Evolutionary conservation across 495 filamentous ascomycete species (phyloP).

Genomic region (Hypoxylon trugodes): DNA sequence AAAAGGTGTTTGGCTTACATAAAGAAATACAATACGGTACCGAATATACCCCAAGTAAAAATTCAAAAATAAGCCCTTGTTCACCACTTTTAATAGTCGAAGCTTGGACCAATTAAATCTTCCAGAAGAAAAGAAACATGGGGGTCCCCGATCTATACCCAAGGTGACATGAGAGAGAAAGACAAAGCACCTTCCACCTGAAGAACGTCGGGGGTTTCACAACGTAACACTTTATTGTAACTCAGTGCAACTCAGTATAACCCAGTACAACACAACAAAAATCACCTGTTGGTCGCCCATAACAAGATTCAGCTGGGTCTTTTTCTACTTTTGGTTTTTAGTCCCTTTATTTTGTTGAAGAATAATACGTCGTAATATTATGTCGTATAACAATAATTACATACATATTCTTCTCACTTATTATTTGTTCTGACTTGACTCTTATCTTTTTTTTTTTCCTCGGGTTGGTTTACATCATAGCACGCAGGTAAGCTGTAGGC

Average conservation of each 20-base stretch:
- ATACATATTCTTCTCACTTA: too few relatives aligned
- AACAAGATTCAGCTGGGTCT: too few relatives aligned
- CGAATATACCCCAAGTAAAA: background rate
- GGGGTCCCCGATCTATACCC: slow-evolving; percentile 18
- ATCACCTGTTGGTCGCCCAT: too few relatives aligned
- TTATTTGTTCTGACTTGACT: background rate
- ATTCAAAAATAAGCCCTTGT: slow-evolving; percentile 33
- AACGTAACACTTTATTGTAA: slow-evolving; percentile 15
- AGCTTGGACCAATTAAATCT: slow-evolving; percentile 29
- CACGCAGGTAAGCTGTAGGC: too few relatives aligned
- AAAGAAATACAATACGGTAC: slow-evolving; percentile 10
- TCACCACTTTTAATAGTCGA: slow-evolving; percentile 10
- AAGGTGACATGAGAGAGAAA: slow-evolving; percentile 23
- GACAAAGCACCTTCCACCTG: slow-evolving; percentile 30
- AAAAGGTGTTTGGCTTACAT: slow-evolving; percentile 12
- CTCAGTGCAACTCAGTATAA: too few relatives aligned
- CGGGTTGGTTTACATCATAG: slow-evolving; percentile 1
- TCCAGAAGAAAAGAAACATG: slow-evolving; percentile 28
- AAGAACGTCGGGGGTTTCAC: slow-evolving; percentile 29
- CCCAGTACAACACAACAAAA: too few relatives aligned
- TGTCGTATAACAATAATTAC: too few relatives aligned
- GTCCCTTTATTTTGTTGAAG: too few relatives aligned
- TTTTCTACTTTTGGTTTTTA: too few relatives aligned
- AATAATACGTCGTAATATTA: too few relatives aligned
- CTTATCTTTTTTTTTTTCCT: background rate